Base-by-base conservation (phyloP, 164 flowering plant species). In the Tetracentron sinense region DNA sequence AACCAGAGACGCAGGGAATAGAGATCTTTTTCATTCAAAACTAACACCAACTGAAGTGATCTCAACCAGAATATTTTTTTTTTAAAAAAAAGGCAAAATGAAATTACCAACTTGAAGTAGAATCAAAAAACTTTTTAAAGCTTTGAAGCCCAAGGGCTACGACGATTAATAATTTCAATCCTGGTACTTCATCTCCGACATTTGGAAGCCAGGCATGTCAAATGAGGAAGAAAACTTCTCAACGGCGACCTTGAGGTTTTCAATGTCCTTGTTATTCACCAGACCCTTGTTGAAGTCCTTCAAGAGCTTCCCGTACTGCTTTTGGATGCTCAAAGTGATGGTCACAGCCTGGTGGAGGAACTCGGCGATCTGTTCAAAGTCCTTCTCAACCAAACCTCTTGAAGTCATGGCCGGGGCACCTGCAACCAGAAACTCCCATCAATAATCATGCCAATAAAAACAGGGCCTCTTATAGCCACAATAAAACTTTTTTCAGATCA, bases 321-420 rank as follows among this genome's bases (percentile, higher is more conserved):
- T 92, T 62, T 95, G 99, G 71, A 95, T 79, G 47, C 65, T 81
- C 81, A 95, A 74, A 2, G 92, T 82, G 66, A 95, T 27, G 51
- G 81, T 71, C 59, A 95, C 97, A 11, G 99, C 90, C 51, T 86
- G 78, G 83, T 90, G 97, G 56, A 95, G 92, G 84, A 92, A 95
- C 72, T 92, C 99, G 10, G 73, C 99, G 19, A 95, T 95, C 78
- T 90, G 85, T 79, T 92, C 99, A 62, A 95, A 95, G 79, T 95
- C 99, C 79, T 88, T 92, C 87, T 95, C 99, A 0, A 88, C 72
- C 85, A 92, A 77, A 23, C 99, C 99, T 73, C 99, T 88, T 7
- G 98, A 95, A 27, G 98, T 95, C 99, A 95, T 95, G 64, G 99
- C 99, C 6, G 99, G 98, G 38, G 99, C 29, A 75, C 99, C 99